These are phyloP conservation scores for Trichophyton verrucosum DNA, from an alignment of 2,329 filamentous ascomycete species.

Conservation along the genomic window DNA sequence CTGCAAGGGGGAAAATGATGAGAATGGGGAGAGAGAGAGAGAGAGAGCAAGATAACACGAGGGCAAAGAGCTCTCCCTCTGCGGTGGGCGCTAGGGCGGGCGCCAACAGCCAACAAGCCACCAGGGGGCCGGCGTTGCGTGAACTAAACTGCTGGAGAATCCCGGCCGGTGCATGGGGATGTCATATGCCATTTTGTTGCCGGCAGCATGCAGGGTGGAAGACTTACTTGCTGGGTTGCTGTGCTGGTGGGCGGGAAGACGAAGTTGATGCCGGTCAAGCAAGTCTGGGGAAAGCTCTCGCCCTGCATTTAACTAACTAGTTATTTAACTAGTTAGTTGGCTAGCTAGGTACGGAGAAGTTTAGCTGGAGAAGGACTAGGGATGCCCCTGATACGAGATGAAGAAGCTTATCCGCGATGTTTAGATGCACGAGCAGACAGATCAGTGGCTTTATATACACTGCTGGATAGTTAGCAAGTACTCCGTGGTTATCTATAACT, in stretches of 20 bases:
- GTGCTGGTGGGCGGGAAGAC: neutral
- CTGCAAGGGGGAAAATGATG: no score
- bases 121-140: neutral
- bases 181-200: neutral
- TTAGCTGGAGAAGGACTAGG: neutral
- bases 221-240: neutral
- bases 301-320: neutral
- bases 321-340: neutral
- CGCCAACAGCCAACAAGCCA: neutral
- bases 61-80: neutral
- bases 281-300: neutral
- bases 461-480: no score
- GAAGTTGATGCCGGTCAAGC: neutral
- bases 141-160: neutral
- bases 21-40: neutral
- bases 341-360: neutral
- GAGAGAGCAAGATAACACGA: constrained; percentile 1
- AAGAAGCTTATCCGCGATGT: neutral
- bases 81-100: neutral
- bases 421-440: no score
- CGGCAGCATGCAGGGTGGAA: neutral
- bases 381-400: neutral
- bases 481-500: no score
- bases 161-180: neutral
- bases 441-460: no score